Evolutionary conservation across 2,329 filamentous ascomycete species (phyloP), one percentile per base, ranked within the genome.

Genomic region (Pseudogymnoascus sp.): DNA sequence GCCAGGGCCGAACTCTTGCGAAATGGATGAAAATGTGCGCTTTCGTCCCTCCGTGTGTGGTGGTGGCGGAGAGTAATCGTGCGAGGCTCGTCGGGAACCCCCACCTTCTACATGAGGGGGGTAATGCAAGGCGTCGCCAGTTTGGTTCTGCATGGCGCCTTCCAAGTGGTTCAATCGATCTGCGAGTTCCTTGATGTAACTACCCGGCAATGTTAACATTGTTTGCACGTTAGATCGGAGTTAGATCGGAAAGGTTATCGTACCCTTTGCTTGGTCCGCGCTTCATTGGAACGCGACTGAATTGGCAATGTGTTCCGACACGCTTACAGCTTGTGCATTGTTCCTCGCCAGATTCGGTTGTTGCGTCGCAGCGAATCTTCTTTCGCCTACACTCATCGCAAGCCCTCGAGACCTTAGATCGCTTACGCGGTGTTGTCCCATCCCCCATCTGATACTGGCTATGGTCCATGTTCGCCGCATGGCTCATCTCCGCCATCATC

Each of bases 371-470:
- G 71, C 91, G 90, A 65, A 95, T 91, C 78, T 93, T 95, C 76
- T 95, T 95, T 63, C 91, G 84, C 47, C 92, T 83, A 72, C 91
- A 96, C 72, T 95, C 91, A 72, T 96, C 91, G 70, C 91, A 96
- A 1, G 91, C 92, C 38, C 91, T 83, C 10, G 91, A 95, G 5
- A 94, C 91, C 74, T 96, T 96, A 5, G 88, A 90, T 64, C 91
- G 82, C 73, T 94, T 94, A 66, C 88, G 80, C 0, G 88, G 87
- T 6, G 68, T 65, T 53, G 66, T 66, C 59, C 12, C 86, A 83
- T 80, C 80, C 66, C 73, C 70, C 21, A 76, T 62, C 74, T 77
- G 75, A 69, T 82, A 81, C 67, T 76, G 78, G 67, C 82, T 67
- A 42, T 69, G 69, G 50, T 70, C 70, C 65, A 73, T 65, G 60